Conservation (phyloP, 2,329 filamentous ascomycete genomes). For the Botrytis elliptica region DNA sequence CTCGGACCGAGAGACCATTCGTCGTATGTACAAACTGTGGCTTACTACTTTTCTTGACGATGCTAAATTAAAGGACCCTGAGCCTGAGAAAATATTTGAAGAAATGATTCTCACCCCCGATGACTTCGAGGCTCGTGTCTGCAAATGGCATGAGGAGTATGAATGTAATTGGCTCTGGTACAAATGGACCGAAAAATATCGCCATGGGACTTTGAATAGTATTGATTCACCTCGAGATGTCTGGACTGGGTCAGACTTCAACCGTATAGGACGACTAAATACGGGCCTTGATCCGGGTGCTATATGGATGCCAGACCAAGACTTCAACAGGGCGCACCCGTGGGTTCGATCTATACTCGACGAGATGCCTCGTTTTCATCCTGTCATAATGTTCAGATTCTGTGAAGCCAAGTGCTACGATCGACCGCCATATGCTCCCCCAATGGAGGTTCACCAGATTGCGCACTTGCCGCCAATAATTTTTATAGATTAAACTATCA, state of each 20-base stretch:
- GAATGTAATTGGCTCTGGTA: background rate
- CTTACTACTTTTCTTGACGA: background rate
- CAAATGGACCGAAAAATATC: background rate
- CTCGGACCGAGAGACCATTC: background rate
- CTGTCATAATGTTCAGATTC: background rate
- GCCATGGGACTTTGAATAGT: background rate
- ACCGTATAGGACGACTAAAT: too few species aligned
- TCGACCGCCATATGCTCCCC: background rate
- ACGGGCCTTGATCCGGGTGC: fast-evolving
- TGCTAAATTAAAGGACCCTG: background rate
- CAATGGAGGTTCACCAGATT: too few species aligned
- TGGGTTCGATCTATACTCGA: background rate
- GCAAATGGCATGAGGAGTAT: background rate
- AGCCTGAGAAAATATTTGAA: background rate
- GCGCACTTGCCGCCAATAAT: too few species aligned
- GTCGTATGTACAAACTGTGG: constrained; percentile 2
- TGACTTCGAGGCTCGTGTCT: background rate
- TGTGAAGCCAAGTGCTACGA: background rate
- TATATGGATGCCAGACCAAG: background rate
- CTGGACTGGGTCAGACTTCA: background rate
- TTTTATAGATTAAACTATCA: too few species aligned
- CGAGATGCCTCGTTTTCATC: background rate
- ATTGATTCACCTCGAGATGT: background rate
- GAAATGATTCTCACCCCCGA: background rate
- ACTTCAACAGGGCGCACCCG: background rate